Base-by-base conservation (phyloP, 2,329 filamentous ascomycete genomes). In the Nemania sp. region DNA sequence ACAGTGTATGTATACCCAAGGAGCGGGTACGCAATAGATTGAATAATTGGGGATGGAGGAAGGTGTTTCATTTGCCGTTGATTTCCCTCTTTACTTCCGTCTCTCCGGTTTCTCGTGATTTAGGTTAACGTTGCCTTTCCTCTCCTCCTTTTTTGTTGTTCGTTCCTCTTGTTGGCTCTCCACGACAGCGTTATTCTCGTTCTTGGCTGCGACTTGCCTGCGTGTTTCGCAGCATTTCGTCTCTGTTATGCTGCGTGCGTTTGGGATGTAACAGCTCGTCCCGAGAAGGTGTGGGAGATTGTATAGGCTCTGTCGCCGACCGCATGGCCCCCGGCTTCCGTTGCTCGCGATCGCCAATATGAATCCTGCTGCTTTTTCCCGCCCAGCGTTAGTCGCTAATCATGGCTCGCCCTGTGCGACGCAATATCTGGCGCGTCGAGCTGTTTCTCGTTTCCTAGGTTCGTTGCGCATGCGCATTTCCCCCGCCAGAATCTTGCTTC, bases 381-480 rank as follows among this genome's bases (percentile, higher is more conserved):
- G 66, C 48, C 64, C 66, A 17, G 61, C 61, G 54, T 58, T 66
- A 62, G 65, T 62, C 61, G 66, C 64, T 52, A 66, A 63, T 57
- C 56, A 67, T 58, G 62, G 58, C 51, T 56, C 64, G 23, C 57
- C 63, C 50, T 46, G 66, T 57, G 62, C 60, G 44, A 62, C 63
- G 34, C 64, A 66, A 30, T 57, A 53, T 54, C 56, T 68, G 44
- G 42, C 61, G 28, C 60, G 59, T 37, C 56, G 59, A 52, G 63
- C 57, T 30, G 54, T 57, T 41, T 64, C 64, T 42, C 65, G 62
- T 56, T 52, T 68, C 51, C 57, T 66, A 68, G 68, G 68, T 68
- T 64, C 40, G 65, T 67, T 52, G 54, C 17, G 37, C 24, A 40
- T 40, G 37, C 22, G 37, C 24, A 15, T 24, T 40, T 22, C 22